Conservation (phyloP, 345 rosid species). For the Crucihimalaya himalaica region DNA sequence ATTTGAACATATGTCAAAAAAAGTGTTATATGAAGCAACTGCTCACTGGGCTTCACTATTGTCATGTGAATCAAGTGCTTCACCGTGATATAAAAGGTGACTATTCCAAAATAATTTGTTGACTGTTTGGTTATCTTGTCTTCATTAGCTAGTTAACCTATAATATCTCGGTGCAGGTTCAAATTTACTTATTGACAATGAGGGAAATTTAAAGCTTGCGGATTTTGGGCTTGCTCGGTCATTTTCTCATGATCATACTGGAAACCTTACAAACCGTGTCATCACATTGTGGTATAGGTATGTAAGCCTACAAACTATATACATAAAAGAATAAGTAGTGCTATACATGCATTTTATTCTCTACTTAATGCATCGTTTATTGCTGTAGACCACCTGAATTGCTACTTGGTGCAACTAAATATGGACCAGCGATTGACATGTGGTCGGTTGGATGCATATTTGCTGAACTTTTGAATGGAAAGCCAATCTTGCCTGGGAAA, state of each 20-base stretch:
- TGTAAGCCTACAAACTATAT: constrained; percentile 12
- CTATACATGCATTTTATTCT: background rate
- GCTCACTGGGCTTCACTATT: constrained; percentile 92
- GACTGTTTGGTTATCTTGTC: background rate
- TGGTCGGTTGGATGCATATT: constrained; percentile 98
- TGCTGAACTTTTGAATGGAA: constrained; percentile 91
- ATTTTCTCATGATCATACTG: constrained; percentile 73
- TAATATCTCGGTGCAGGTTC: constrained; percentile 61
- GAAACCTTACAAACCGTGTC: constrained; percentile 90
- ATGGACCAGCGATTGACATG: constrained; percentile 96
- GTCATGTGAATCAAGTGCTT: constrained; percentile 94
- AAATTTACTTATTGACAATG: constrained; percentile 93
- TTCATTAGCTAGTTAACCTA: constrained; percentile 13
- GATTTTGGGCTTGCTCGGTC: constrained; percentile 98
- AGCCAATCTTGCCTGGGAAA: constrained; percentile 91
- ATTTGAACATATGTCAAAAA: constrained; percentile 26
- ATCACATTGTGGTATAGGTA: constrained; percentile 98
- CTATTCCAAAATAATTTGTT: background rate
- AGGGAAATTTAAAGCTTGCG: constrained; percentile 94
- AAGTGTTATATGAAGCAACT: constrained; percentile 99
- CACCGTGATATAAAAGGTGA: constrained; percentile 98
- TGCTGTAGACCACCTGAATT: constrained; percentile 86
- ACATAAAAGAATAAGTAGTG: constrained; percentile 4
- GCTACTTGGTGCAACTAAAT: constrained; percentile 92
- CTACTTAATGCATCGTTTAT: constrained; percentile 5